These are phyloP conservation scores for Phytophthora chlamydospora DNA, from an alignment of 352 stramenopile genomes.

Conservation along the genomic window DNA sequence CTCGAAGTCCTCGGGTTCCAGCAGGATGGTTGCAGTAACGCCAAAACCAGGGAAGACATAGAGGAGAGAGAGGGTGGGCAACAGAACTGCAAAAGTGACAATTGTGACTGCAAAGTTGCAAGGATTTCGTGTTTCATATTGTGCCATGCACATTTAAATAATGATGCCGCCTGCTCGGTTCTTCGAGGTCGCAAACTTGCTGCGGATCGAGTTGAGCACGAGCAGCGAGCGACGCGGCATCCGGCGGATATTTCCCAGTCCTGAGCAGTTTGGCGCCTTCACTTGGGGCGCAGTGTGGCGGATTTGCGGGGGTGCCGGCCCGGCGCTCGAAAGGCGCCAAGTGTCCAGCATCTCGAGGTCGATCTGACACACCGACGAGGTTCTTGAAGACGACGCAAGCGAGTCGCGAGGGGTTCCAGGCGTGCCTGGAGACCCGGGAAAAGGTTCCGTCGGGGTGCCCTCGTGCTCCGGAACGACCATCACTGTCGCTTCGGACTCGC, in stretches of 20 bases:
- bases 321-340: slow-evolving; percentile 20
- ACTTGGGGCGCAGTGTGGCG: slow-evolving; percentile 11
- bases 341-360: slow-evolving; percentile 29
- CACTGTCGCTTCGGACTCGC: slow-evolving; percentile 6
- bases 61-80: too few species aligned
- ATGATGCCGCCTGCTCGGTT: slow-evolving; percentile 9
- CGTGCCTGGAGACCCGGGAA: slow-evolving; percentile 31
- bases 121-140: slow-evolving; percentile 14
- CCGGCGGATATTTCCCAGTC: slow-evolving; percentile 24
- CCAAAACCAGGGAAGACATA: not conserved
- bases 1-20: not conserved
- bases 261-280: not conserved
- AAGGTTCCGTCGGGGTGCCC: slow-evolving; percentile 38
- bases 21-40: not conserved
- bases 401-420: slow-evolving; percentile 21
- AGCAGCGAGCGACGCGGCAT: slow-evolving; percentile 30
- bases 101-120: not conserved
- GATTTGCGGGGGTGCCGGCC: not conserved
- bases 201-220: slow-evolving; percentile 27
- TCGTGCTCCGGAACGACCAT: slow-evolving; percentile 29
- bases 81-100: too few species aligned
- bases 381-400: slow-evolving; percentile 13
- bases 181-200: slow-evolving; percentile 21
- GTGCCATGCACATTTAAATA: slow-evolving; percentile 31
- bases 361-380: slow-evolving; percentile 30